phyloP scores from a whole-genome alignment of 257 asterid genomes.

The Solanum paucissectum region DNA sequence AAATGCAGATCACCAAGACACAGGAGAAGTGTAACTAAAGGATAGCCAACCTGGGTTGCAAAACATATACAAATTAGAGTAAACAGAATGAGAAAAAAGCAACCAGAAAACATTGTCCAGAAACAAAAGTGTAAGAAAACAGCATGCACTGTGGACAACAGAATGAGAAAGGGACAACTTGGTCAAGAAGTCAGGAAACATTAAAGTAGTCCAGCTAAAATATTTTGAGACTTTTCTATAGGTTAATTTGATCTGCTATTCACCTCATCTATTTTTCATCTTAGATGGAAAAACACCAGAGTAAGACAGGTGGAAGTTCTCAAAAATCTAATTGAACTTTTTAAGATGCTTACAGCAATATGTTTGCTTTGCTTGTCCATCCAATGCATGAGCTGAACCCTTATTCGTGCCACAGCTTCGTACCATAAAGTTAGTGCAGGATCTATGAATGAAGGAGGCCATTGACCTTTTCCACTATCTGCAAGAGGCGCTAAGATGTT shows the following conservation, averaged over 20 bases:
- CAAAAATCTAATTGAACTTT: not conserved
- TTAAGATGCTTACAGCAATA: conserved; percentile 56
- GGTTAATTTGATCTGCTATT: not conserved
- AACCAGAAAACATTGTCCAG: not conserved
- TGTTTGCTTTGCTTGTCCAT: conserved; percentile 99
- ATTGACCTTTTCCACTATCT: conserved; percentile 92
- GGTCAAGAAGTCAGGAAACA: not conserved
- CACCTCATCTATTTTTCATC: not conserved
- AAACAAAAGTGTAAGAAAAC: not conserved
- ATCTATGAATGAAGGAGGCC: conserved; percentile 97
- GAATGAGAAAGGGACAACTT: not conserved
- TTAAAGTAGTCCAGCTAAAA: not conserved
- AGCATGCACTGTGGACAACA: not conserved
- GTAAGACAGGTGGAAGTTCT: not conserved
- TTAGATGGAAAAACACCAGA: not conserved
- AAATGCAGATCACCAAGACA: conserved; percentile 92
- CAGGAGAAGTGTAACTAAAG: conserved; percentile 94
- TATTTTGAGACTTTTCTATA: not conserved
- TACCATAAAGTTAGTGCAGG: conserved; percentile 96
- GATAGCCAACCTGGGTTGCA: conserved; percentile 73
- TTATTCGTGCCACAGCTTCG: conserved; percentile 94
- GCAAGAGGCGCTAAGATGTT: conserved; percentile 93
- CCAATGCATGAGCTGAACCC: conserved; percentile 87
- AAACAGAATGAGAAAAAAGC: not conserved
- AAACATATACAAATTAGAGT: not conserved